Percentiles rank a stretch among this genome's conserved stretches.
phyloP scores from a whole-genome alignment of 305 asterid genomes.

The Fraxinus platypoda region DNA sequence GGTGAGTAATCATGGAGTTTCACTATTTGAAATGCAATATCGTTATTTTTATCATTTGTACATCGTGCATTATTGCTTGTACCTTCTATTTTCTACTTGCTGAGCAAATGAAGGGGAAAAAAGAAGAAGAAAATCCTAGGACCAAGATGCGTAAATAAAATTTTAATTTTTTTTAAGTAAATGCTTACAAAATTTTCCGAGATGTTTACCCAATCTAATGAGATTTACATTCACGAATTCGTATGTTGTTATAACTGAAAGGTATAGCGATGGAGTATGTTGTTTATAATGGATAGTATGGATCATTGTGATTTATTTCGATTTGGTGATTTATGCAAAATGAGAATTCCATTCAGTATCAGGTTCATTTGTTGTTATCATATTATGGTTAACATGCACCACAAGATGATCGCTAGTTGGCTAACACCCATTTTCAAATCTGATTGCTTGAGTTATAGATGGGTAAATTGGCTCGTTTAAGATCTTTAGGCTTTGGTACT shows the following conservation, averaged over 20 bases:
- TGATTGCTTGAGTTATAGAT: background rate
- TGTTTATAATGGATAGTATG: background rate
- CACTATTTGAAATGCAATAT: background rate
- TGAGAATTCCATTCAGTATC: background rate
- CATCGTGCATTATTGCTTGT: background rate
- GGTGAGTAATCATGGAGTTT: background rate
- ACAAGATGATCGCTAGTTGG: background rate
- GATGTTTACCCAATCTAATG: background rate
- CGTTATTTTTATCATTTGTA: background rate
- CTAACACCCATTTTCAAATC: background rate
- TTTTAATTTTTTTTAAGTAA: background rate
- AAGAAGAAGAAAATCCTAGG: background rate
- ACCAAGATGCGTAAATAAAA: background rate
- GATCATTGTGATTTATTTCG: background rate
- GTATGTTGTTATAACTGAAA: background rate
- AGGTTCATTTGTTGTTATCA: background rate
- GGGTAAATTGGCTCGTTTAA: background rate
- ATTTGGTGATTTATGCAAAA: background rate
- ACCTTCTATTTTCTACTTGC: background rate
- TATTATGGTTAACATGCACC: background rate
- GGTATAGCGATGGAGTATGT: background rate
- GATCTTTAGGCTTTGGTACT: background rate
- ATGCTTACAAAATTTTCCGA: background rate
- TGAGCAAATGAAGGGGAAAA: background rate
- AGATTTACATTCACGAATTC: background rate